Conservation (phyloP, 305 asterid species). For the Ilex paraguariensis region DNA sequence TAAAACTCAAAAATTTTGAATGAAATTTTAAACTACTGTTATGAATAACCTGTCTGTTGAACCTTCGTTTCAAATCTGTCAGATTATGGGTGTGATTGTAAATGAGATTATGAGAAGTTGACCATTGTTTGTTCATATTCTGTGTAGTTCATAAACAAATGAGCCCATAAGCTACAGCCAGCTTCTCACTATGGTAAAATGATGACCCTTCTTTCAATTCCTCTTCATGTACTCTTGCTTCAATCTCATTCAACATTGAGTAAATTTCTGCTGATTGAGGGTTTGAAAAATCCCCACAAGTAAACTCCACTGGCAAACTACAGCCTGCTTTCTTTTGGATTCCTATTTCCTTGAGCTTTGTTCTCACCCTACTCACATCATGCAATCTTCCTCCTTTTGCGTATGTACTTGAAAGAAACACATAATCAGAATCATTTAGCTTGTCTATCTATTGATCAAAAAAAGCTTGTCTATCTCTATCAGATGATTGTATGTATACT, state of each 20-base stretch:
- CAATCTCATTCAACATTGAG: neutral
- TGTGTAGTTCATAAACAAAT: neutral
- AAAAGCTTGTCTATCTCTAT: too few species aligned
- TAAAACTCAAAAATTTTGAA: slow-evolving; percentile 8
- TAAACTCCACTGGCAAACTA: too few species aligned
- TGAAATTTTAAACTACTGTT: neutral
- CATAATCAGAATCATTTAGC: too few species aligned
- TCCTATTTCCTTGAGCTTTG: too few species aligned
- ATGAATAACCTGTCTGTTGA: neutral
- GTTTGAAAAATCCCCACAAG: neutral
- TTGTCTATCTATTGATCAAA: too few species aligned
- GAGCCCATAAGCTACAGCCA: neutral
- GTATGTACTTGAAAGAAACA: too few species aligned
- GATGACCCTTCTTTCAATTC: neutral
- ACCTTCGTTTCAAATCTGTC: too few species aligned
- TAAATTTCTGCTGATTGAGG: neutral
- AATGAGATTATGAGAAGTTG: neutral
- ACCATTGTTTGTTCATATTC: neutral
- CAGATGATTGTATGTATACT: too few species aligned
- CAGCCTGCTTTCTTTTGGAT: too few species aligned
- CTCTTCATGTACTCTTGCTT: neutral
- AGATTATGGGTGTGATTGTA: neutral
- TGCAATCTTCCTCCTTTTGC: too few species aligned
- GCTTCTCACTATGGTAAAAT: neutral
- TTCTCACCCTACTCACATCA: too few species aligned